phyloP scores from a whole-genome alignment of 2,329 filamentous ascomycete species.

The Canariomyces notabilis region DNA sequence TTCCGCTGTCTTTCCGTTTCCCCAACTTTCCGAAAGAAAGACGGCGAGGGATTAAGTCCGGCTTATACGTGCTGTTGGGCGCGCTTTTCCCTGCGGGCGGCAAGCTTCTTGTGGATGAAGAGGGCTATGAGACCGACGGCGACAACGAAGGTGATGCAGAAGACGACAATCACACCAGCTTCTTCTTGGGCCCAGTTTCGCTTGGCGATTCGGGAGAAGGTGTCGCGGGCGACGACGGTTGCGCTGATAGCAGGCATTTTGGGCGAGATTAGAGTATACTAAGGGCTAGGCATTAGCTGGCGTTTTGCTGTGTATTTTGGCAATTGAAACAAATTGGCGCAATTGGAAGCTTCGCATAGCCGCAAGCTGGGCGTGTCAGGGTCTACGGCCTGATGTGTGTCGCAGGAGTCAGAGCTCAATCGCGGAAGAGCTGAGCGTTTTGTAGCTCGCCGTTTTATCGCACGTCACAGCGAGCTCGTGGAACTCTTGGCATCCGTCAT shows the following conservation, averaged over 20 bases:
- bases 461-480: neutral
- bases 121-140: slow-evolving; percentile 44
- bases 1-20: neutral
- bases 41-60: neutral
- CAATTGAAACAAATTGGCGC: slow-evolving; percentile 1
- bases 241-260: slow-evolving; percentile 35
- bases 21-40: neutral
- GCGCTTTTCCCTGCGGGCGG: slow-evolving; percentile 27
- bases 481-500: slow-evolving; percentile 23
- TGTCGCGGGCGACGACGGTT: slow-evolving; percentile 30
- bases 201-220: slow-evolving; percentile 42
- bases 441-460: neutral
- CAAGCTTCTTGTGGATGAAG: slow-evolving; percentile 36
- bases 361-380: neutral
- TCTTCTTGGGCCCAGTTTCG: slow-evolving; percentile 55
- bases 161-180: slow-evolving; percentile 58
- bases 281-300: too few relatives aligned
- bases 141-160: slow-evolving; percentile 56
- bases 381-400: neutral
- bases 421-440: neutral
- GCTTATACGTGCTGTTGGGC: slow-evolving; percentile 24
- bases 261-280: slow-evolving; percentile 10
- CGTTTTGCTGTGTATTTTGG: slow-evolving; percentile 1
- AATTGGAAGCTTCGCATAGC: neutral
- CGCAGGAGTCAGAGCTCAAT: neutral